These are phyloP conservation scores for Perilla frutescens DNA, from an alignment of 257 asterid species.

Conservation along the genomic window DNA sequence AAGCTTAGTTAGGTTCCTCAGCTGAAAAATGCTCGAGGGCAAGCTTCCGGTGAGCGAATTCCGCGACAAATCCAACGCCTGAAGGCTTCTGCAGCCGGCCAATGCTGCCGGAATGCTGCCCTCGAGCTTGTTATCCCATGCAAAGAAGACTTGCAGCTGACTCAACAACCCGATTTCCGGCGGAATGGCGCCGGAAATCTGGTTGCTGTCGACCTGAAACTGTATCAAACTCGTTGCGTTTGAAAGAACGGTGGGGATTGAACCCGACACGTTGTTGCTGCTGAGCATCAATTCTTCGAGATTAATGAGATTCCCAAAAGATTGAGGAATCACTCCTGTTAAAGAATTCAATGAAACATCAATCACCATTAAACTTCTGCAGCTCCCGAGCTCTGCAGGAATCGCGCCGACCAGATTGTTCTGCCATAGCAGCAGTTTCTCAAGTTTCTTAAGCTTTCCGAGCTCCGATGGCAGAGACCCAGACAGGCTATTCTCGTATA, in stretches of 20 bases:
- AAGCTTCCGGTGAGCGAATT: slow-evolving; percentile 68
- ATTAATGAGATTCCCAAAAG: slow-evolving; percentile 61
- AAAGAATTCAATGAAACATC: slow-evolving; percentile 69
- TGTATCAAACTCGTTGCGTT: slow-evolving; percentile 61
- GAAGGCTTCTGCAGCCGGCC: slow-evolving; percentile 70
- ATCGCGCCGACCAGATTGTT: slow-evolving; percentile 64
- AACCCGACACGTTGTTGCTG: slow-evolving; percentile 74
- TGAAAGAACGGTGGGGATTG: slow-evolving; percentile 69
- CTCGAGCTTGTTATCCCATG: slow-evolving; percentile 82
- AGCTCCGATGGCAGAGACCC: slow-evolving; percentile 66
- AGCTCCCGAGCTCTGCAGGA: slow-evolving; percentile 68
- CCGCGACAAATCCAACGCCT: slow-evolving; percentile 72
- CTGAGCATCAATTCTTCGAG: slow-evolving; percentile 81
- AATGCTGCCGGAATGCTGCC: slow-evolving; percentile 69
- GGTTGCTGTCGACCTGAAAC: slow-evolving; percentile 74
- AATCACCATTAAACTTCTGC: slow-evolving; percentile 55
- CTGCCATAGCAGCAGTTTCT: slow-evolving; percentile 75
- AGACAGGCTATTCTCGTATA: slow-evolving; percentile 66
- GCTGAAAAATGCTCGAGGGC: slow-evolving; percentile 66
- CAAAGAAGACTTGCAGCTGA: slow-evolving; percentile 65
- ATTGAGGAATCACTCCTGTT: slow-evolving; percentile 61
- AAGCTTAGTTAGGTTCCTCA: slow-evolving; percentile 68
- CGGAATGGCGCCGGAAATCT: slow-evolving; percentile 69
- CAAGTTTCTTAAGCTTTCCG: slow-evolving; percentile 71
- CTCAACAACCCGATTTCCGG: slow-evolving; percentile 58